Percentiles rank a stretch among this genome's conserved stretches.
Evolutionary conservation across 2,329 filamentous ascomycete genomes (phyloP).

Genomic region (Raffaelea ambrosiae): DNA sequence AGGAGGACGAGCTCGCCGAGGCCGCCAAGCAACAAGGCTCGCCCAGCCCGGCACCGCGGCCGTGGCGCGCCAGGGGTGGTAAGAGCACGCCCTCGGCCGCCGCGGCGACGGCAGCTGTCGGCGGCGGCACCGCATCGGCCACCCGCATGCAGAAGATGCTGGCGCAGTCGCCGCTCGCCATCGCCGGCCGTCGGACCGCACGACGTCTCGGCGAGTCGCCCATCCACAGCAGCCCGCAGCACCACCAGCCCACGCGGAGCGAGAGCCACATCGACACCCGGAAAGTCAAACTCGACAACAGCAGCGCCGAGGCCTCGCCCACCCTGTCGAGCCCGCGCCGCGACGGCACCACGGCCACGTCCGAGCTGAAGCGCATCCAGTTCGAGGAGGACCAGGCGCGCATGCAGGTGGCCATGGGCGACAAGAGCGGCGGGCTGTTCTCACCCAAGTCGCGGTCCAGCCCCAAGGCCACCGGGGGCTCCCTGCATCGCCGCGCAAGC

Average conservation of each 20-base stretch:
- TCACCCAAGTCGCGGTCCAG: conserved; percentile 22
- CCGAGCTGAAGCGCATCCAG: conserved; percentile 11
- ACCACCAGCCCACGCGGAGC: background rate
- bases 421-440: conserved; percentile 23
- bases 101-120: background rate
- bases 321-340: conserved; percentile 4
- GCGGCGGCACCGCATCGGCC: conserved; percentile 8
- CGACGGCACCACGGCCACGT: background rate
- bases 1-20: conserved; percentile 19
- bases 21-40: conserved; percentile 24
- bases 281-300: background rate
- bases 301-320: background rate
- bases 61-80: conserved; percentile 26
- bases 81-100: conserved; percentile 11
- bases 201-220: conserved; percentile 10
- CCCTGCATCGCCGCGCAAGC: conserved; percentile 25
- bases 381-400: conserved; percentile 18
- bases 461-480: conserved; percentile 22
- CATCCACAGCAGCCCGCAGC: background rate
- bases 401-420: conserved; percentile 15
- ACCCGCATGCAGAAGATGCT: conserved; percentile 15
- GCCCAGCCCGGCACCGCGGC: conserved; percentile 41
- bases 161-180: conserved; percentile 15
- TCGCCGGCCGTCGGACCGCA: conserved; percentile 14
- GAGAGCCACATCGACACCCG: background rate